Base-by-base conservation (phyloP, 768 basidiomycete species). In the Exsudoporus frostii region DNA sequence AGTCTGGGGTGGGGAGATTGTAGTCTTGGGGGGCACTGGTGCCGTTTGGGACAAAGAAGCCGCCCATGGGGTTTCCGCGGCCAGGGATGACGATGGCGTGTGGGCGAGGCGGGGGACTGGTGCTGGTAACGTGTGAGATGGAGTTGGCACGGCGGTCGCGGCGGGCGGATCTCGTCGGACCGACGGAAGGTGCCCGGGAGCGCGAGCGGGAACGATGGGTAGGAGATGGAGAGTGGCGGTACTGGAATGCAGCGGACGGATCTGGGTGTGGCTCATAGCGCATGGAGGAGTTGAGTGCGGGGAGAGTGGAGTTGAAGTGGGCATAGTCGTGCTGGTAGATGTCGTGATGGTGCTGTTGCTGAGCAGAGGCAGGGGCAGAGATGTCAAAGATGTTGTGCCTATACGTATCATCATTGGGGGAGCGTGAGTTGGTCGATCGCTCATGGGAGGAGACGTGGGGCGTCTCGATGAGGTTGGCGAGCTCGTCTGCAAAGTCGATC, bases 21-120 rank as follows among this genome's bases (percentile, higher is more conserved):
- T 76, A 79, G 41, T 76, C 75, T 7, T 69, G 65, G 45, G 58
- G 59, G 0, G 53, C 54, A 9, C 54, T 70, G 14, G 58, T 42
- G 1, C 61, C 58, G 24, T 56, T 64, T 20, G 66, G 63, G 39
- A 70, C 67, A 22, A 70, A 71, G 55, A 70, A 71, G 51, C 62
- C 62, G 1, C 65, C 62, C 65, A 70, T 69, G 43, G 64, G 5
- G 61, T 61, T 59, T 44, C 61, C 64, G 20, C 73, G 67, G 19
- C 76, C 70, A 7, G 85, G 88, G 59, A 90, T 90, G 45, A 88
- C 73, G 65, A 90, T 89, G 10, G 85, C 85, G 58, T 85, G 83
- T 0, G 68, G 66, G 4, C 68, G 67, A 44, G 73, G 74, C 10
- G 78, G 76, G n/a, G 77, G 76, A 22, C 74, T 74, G 32, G 70